These are phyloP conservation scores for Scheffersomyces lignicola DNA, from an alignment of 1,139 yeast species.

Conservation along the genomic window DNA sequence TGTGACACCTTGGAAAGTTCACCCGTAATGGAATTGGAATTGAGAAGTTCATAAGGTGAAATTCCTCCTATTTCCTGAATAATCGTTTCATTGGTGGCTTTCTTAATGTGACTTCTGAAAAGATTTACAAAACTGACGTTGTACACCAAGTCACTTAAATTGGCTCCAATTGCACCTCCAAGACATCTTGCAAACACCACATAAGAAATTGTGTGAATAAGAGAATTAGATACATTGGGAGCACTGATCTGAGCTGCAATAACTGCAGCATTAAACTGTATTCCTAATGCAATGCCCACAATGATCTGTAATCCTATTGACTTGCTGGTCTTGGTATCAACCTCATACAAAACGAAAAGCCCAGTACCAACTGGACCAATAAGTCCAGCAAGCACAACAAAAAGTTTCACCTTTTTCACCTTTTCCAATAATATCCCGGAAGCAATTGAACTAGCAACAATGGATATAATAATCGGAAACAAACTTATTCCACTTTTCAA, in stretches of 20 bases:
- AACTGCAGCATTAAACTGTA: slow-evolving; percentile 51
- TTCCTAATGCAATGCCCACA: slow-evolving; percentile 57
- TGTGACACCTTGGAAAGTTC: slow-evolving; percentile 18
- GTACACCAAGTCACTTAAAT: slow-evolving; percentile 27
- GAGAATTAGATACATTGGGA: slow-evolving; percentile 52
- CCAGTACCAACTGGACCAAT: slow-evolving; percentile 57
- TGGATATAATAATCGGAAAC: slow-evolving; percentile 54
- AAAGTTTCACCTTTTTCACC: slow-evolving; percentile 50
- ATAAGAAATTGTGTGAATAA: slow-evolving; percentile 34
- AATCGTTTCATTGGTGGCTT: slow-evolving; percentile 12
- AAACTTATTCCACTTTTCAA: slow-evolving; percentile 59
- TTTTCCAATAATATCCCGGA: slow-evolving; percentile 48
- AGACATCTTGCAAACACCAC: slow-evolving; percentile 22
- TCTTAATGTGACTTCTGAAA: slow-evolving; percentile 12
- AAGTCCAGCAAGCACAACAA: slow-evolving; percentile 43
- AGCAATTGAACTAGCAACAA: slow-evolving; percentile 46
- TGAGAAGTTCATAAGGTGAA: slow-evolving; percentile 12
- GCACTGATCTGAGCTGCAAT: slow-evolving; percentile 56
- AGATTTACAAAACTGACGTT: slow-evolving; percentile 18
- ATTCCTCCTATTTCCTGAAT: slow-evolving; percentile 16
- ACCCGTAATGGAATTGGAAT: slow-evolving; percentile 15
- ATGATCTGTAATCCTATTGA: slow-evolving; percentile 56
- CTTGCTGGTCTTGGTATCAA: slow-evolving; percentile 31
- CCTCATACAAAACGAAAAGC: slow-evolving; percentile 39
- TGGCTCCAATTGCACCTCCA: slow-evolving; percentile 24